These are phyloP conservation scores for Colletotrichum sp. DNA, from an alignment of 2,329 filamentous ascomycete species.

Conservation along the genomic window DNA sequence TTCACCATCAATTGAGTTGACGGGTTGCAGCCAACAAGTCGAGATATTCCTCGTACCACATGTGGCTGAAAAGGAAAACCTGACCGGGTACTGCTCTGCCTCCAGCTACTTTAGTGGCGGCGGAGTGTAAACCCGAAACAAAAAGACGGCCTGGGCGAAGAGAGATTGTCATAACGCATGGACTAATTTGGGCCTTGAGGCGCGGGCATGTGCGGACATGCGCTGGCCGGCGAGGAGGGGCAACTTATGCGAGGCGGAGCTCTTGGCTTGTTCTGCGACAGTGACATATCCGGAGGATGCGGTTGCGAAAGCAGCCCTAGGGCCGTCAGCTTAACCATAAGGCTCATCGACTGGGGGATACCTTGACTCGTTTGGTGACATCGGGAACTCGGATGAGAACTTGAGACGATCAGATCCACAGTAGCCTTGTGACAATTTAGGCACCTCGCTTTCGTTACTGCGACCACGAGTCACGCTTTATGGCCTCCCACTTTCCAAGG, in stretches of 20 bases:
- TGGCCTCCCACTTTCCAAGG: not conserved
- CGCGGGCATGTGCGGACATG: not conserved
- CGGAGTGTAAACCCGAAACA: not conserved
- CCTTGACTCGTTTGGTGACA: not conserved
- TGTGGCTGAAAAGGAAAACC: not conserved
- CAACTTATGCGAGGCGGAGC: accelerated
- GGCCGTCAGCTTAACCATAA: not conserved
- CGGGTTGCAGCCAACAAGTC: not conserved
- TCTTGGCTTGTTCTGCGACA: not conserved
- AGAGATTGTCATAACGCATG: not conserved
- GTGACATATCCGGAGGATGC: not conserved
- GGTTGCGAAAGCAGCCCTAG: not conserved
- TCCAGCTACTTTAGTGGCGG: not conserved
- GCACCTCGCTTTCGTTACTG: not conserved
- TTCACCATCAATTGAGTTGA: accelerated
- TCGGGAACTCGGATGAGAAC: not conserved
- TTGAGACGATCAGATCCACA: not conserved
- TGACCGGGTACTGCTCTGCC: not conserved
- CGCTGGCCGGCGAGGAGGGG: not conserved
- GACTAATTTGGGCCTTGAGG: not conserved
- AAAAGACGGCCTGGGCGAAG: not conserved
- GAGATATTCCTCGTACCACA: not conserved
- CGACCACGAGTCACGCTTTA: not conserved
- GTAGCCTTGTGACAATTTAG: not conserved
- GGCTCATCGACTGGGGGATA: accelerated